Percentiles rank a stretch among this genome's conserved stretches.
Evolutionary conservation across 2,329 filamentous ascomycete genomes (phyloP).

Genomic region (Diplodia intermedia): DNA sequence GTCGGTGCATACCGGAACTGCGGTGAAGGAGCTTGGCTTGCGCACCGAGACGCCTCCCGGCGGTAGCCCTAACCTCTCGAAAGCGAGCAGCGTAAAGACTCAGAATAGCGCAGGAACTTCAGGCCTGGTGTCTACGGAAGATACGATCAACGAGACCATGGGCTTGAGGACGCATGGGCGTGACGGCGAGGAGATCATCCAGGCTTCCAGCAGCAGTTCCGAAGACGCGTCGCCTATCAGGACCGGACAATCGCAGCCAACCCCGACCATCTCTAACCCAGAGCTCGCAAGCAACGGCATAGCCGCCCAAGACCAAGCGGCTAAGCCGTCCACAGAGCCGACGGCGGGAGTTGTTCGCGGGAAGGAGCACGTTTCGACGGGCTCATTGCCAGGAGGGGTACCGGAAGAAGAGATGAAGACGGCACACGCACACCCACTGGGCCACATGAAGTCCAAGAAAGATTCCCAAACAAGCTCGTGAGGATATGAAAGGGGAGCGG

Average conservation of each 20-base stretch:
- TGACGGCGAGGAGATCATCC: slow-evolving; percentile 43
- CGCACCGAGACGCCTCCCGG: slow-evolving; percentile 64
- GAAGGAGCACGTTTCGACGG: slow-evolving; percentile 47
- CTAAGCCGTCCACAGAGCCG: slow-evolving; percentile 36
- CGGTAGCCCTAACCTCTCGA: slow-evolving; percentile 67
- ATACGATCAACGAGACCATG: slow-evolving; percentile 42
- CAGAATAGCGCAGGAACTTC: slow-evolving; percentile 37
- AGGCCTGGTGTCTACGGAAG: slow-evolving; percentile 42
- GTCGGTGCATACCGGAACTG: neutral
- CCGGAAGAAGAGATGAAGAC: slow-evolving; percentile 50
- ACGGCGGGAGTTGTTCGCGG: slow-evolving; percentile 39
- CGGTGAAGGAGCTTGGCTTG: slow-evolving; percentile 71
- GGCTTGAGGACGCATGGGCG: slow-evolving; percentile 50
- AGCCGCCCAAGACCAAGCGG: slow-evolving; percentile 6
- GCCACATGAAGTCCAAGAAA: slow-evolving; percentile 39
- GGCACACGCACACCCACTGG: slow-evolving; percentile 44
- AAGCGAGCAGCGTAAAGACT: slow-evolving; percentile 71
- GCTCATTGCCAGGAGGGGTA: slow-evolving; percentile 52
- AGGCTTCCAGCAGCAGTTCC: slow-evolving; percentile 40
- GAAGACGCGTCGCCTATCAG: slow-evolving; percentile 11
- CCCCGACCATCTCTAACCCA: slow-evolving; percentile 13
- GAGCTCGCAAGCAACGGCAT: slow-evolving; percentile 12
- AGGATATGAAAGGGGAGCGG: slow-evolving; percentile 6
- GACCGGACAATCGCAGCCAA: neutral
- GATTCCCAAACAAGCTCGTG: slow-evolving; percentile 29